phyloP scores from a whole-genome alignment of 176 grass and related monocot genomes.

The Rhynchospora tenuis region DNA sequence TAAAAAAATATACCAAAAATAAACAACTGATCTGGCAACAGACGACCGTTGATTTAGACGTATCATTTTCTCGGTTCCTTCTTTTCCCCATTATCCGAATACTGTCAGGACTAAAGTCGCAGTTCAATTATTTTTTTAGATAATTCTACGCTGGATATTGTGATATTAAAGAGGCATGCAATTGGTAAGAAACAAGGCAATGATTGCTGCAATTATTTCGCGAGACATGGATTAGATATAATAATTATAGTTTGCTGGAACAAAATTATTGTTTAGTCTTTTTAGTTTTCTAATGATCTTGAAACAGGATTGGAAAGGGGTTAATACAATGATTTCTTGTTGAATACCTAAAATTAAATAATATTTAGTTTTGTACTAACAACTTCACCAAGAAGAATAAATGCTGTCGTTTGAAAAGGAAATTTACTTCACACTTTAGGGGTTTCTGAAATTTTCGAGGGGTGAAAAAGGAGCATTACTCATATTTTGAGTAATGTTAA shows the following conservation, averaged over 20 bases:
- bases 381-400: too few species aligned
- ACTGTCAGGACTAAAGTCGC: not conserved
- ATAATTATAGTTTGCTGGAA: not conserved
- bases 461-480: too few species aligned
- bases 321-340: not conserved
- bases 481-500: too few species aligned
- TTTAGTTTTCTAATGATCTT: not conserved
- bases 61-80: constrained; percentile 6
- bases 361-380: too few species aligned
- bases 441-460: too few species aligned
- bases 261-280: not conserved
- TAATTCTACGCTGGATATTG: not conserved
- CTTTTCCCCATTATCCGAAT: constrained; percentile 10
- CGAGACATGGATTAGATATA: not conserved
- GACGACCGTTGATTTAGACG: constrained; percentile 12
- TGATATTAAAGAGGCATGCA: not conserved
- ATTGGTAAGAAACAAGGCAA: not conserved
- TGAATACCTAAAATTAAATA: not conserved
- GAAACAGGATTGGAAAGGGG: too few species aligned
- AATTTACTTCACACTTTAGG: too few species aligned
- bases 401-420: too few species aligned
- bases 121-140: not conserved
- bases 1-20: not conserved
- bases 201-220: not conserved
- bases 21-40: not conserved